These are phyloP conservation scores for Claviceps paspali DNA, from an alignment of 2,329 filamentous ascomycete genomes.

Conservation along the genomic window DNA sequence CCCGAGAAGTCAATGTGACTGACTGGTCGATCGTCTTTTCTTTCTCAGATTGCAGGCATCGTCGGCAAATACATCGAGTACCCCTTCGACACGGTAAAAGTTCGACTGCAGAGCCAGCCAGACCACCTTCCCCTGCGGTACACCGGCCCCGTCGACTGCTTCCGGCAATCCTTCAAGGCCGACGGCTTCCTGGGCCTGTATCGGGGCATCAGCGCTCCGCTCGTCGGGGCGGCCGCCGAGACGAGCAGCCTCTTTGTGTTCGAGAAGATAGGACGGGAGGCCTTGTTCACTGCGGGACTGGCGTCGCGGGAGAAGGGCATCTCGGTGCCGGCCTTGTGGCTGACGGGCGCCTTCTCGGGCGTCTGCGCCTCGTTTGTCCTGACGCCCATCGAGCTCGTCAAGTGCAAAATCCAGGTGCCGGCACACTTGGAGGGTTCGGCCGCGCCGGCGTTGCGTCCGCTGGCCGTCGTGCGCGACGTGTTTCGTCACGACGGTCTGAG, in stretches of 20 bases:
- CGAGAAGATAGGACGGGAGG: constrained; percentile 58
- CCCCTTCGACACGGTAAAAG: constrained; percentile 96
- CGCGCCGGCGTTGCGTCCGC: constrained; percentile 40
- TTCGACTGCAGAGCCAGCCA: constrained; percentile 90
- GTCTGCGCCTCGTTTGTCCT: constrained; percentile 81
- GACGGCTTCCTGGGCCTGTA: constrained; percentile 78
- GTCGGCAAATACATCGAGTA: constrained; percentile 96
- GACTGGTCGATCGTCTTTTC: neutral
- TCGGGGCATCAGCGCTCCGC: constrained; percentile 79
- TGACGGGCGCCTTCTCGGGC: constrained; percentile 74
- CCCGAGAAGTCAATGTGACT: neutral
- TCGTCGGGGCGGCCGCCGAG: constrained; percentile 82
- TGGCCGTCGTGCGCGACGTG: constrained; percentile 60
- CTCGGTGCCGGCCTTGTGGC: constrained; percentile 58
- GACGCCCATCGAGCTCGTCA: constrained; percentile 91
- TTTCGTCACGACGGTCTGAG: constrained; percentile 67
- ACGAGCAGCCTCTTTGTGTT: constrained; percentile 89
- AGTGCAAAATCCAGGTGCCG: constrained; percentile 93
- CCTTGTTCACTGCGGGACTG: constrained; percentile 38
- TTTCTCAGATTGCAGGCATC: constrained; percentile 55
- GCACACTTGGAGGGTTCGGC: constrained; percentile 24
- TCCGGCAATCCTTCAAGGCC: constrained; percentile 64
- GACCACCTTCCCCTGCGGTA: constrained; percentile 71
- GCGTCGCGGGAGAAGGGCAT: constrained; percentile 41
- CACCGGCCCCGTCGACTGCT: constrained; percentile 80